A percentile compares a stretch with the other conserved stretches of the same genome.
These are phyloP conservation scores for Trichoderma asperelloides DNA, from an alignment of 495 filamentous ascomycete genomes.

Conservation along the genomic window DNA sequence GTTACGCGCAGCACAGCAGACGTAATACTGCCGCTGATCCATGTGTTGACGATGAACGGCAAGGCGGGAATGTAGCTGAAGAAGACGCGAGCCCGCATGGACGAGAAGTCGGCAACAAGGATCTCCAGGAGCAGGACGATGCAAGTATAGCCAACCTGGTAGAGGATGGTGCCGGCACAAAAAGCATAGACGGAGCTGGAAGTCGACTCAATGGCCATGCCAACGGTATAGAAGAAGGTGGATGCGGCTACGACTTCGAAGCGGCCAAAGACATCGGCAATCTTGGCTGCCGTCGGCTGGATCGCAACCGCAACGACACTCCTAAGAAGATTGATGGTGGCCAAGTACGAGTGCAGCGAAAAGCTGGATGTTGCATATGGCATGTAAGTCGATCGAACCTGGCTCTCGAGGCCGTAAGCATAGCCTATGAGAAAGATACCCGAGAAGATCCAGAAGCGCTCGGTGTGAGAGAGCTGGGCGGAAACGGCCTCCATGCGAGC, in stretches of 20 bases:
- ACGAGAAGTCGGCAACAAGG: conserved; percentile 59
- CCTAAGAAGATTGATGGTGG: conserved; percentile 47
- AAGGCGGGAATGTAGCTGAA: conserved; percentile 50
- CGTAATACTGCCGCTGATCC: conserved; percentile 39
- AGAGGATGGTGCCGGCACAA: conserved; percentile 40
- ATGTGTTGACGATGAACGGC: conserved; percentile 54
- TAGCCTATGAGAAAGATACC: conserved; percentile 37
- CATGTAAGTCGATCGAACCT: conserved; percentile 34
- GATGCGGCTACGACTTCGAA: conserved; percentile 31
- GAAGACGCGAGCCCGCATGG: conserved; percentile 51
- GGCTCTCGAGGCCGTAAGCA: conserved; percentile 36
- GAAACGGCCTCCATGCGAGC: conserved; percentile 8
- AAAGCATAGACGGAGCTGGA: conserved; percentile 31
- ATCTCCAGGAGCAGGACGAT: conserved; percentile 50
- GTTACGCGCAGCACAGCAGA: conserved; percentile 31
- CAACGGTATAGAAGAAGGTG: conserved; percentile 26
- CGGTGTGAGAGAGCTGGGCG: neutral
- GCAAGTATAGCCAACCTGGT: conserved; percentile 38
- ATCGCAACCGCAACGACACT: conserved; percentile 39
- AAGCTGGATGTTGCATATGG: conserved; percentile 46
- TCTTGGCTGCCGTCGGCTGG: conserved; percentile 35
- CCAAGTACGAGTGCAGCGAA: conserved; percentile 47
- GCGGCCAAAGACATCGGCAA: conserved; percentile 36
- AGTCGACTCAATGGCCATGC: conserved; percentile 27
- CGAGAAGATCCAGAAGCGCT: conserved; percentile 6